Evolutionary conservation across 1,284 basidiomycete genomes (phyloP).

Genomic region (Heliocybe sulcata): DNA sequence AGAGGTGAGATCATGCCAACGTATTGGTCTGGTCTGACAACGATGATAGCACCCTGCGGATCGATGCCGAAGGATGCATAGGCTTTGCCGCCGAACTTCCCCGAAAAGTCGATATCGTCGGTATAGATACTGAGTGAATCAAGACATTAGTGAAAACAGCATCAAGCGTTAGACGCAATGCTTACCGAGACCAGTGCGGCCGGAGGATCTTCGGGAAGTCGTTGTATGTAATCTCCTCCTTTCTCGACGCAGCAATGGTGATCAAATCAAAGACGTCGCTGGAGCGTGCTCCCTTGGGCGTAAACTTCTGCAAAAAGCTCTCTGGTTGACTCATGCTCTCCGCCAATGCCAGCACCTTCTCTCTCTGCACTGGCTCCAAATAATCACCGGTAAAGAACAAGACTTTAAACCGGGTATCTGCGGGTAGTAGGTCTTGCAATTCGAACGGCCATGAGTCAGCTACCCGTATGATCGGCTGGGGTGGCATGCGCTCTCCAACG

Average conservation of each 20-base stretch:
- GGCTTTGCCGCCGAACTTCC: slow-evolving; percentile 26
- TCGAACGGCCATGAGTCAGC: slow-evolving; percentile 58
- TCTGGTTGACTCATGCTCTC: slow-evolving; percentile 31
- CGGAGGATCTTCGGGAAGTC: slow-evolving; percentile 44
- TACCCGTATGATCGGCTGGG: slow-evolving; percentile 53
- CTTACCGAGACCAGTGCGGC: slow-evolving; percentile 64
- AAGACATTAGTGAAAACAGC: not conserved
- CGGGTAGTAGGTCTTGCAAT: slow-evolving; percentile 61
- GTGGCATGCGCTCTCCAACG: slow-evolving; percentile 53
- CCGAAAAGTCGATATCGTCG: slow-evolving; percentile 28
- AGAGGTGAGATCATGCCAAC: slow-evolving; percentile 53
- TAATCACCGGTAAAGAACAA: slow-evolving; percentile 61
- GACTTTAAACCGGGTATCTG: slow-evolving; percentile 69
- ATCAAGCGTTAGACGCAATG: not conserved
- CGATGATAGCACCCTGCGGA: slow-evolving; percentile 48
- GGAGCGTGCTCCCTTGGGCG: slow-evolving; percentile 17
- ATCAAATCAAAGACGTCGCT: slow-evolving; percentile 45
- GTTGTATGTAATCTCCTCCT: slow-evolving; percentile 38
- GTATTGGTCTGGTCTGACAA: slow-evolving; percentile 73
- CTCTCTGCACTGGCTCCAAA: slow-evolving; percentile 27
- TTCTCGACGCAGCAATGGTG: slow-evolving; percentile 39
- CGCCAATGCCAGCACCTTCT: slow-evolving; percentile 34
- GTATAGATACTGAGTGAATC: slow-evolving; percentile 18
- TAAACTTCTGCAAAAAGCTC: slow-evolving; percentile 16
- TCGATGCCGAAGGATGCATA: slow-evolving; percentile 50